A percentile compares a stretch with the other conserved stretches of the same genome.
phyloP scores from a whole-genome alignment of 805 yeast species.

The Candida golubevii region DNA sequence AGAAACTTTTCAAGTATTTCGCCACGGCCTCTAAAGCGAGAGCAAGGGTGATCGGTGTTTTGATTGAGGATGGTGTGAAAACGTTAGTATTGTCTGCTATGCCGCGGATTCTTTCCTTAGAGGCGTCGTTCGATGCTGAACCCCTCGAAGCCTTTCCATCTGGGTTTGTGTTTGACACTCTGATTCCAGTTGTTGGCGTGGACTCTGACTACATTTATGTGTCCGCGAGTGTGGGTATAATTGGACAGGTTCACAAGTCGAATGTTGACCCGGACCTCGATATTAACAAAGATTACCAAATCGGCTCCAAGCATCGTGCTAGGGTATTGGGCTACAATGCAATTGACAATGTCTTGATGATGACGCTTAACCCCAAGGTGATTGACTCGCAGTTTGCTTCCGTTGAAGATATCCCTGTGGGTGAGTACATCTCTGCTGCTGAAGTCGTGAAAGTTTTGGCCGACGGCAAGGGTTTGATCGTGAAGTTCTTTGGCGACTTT shows the following conservation, averaged over 20 bases:
- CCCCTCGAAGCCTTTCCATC: conserved; percentile 64
- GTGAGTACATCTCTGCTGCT: conserved; percentile 53
- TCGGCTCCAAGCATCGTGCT: conserved; percentile 68
- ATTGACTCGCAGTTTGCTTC: conserved; percentile 64
- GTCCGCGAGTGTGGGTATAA: conserved; percentile 47
- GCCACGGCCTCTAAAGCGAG: conserved; percentile 64
- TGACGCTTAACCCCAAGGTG: conserved; percentile 65
- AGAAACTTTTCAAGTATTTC: conserved; percentile 55
- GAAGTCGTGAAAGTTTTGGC: conserved; percentile 55
- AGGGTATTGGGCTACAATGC: conserved; percentile 69
- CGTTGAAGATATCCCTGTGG: conserved; percentile 69
- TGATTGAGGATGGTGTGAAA: conserved; percentile 46
- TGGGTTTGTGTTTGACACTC: conserved; percentile 63
- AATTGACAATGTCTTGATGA: conserved; percentile 60
- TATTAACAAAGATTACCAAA: conserved; percentile 46
- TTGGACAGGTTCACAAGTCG: conserved; percentile 79
- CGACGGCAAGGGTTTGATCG: conserved; percentile 57
- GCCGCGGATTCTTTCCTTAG: conserved; percentile 47
- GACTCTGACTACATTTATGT: conserved; percentile 56
- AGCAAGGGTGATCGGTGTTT: conserved; percentile 66
- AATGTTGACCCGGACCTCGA: conserved; percentile 50
- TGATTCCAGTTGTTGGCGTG: conserved; percentile 55
- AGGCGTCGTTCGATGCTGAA: conserved; percentile 15
- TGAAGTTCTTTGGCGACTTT: conserved; percentile 62
- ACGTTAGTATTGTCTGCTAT: conserved; percentile 61